These are phyloP conservation scores for Jamesozyma jinghongensis DNA, from an alignment of 805 yeast species.

Conservation along the genomic window DNA sequence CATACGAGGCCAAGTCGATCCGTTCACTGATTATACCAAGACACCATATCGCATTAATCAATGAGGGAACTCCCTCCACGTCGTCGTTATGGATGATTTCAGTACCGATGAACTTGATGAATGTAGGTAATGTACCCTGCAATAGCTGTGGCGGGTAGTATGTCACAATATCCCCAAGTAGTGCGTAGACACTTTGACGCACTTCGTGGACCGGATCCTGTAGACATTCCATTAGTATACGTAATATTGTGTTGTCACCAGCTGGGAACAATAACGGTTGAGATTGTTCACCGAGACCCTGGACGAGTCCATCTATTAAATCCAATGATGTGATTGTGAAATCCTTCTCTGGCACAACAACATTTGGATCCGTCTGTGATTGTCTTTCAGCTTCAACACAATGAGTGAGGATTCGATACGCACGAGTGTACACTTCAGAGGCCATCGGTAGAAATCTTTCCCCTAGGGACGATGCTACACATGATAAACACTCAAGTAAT, in stretches of 20 bases:
- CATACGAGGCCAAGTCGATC: conserved; percentile 23
- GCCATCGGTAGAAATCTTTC: conserved; percentile 85
- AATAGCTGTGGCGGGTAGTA: conserved; percentile 32
- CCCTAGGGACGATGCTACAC: conserved; percentile 81
- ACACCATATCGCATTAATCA: conserved; percentile 81
- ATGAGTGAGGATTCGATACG: conserved; percentile 55
- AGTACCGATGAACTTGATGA: conserved; percentile 57
- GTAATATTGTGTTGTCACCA: conserved; percentile 40
- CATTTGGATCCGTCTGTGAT: conserved; percentile 50
- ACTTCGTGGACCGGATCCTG: conserved; percentile 77
- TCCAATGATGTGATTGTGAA: conserved; percentile 84
- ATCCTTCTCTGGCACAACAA: conserved; percentile 79
- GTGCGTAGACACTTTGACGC: conserved; percentile 85
- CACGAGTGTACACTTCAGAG: conserved; percentile 71
- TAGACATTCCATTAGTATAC: conserved; percentile 56
- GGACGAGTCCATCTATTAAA: conserved; percentile 84
- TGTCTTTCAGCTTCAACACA: conserved; percentile 61
- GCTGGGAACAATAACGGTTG: conserved; percentile 35
- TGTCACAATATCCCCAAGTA: conserved; percentile 83
- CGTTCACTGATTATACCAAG: conserved; percentile 77
- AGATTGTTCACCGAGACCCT: conserved; percentile 66
- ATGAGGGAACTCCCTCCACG: conserved; percentile 26
- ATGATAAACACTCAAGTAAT: conserved; percentile 82
- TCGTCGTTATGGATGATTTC: conserved; percentile 46
- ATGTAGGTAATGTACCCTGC: conserved; percentile 32